phyloP scores from a whole-genome alignment of 192 early-diverging fungal species.

The Chytriomyces confervae region DNA sequence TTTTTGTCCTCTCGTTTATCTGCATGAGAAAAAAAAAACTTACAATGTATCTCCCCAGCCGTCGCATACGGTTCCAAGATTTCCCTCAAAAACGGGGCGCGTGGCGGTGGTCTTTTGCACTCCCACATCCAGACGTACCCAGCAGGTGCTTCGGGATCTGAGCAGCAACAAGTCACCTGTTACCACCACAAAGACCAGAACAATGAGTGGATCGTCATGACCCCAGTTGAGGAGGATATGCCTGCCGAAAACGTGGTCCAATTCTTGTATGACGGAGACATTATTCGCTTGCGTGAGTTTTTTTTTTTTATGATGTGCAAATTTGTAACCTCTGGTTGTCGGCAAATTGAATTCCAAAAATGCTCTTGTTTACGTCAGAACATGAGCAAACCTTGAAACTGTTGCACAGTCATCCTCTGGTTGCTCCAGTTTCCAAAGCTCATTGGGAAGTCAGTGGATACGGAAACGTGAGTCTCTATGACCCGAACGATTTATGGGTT shows the following conservation, averaged over 20 bases:
- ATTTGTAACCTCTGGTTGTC: background rate
- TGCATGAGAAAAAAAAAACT: background rate
- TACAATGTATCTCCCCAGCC: slow-evolving; percentile 54
- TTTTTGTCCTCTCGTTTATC: background rate
- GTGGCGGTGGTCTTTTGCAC: slow-evolving; percentile 89
- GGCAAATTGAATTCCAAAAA: background rate
- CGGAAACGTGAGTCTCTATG: slow-evolving; percentile 71
- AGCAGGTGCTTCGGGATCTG: slow-evolving; percentile 63
- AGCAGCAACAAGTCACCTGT: slow-evolving; percentile 96
- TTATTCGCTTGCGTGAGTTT: slow-evolving; percentile 69
- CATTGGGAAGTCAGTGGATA: slow-evolving; percentile 93
- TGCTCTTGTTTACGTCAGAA: slow-evolving; percentile 29
- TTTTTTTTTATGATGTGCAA: background rate
- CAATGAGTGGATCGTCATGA: slow-evolving; percentile 85
- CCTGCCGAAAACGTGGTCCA: slow-evolving; percentile 49
- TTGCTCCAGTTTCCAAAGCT: slow-evolving; percentile 73
- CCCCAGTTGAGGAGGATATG: slow-evolving; percentile 56
- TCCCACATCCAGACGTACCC: slow-evolving; percentile 91
- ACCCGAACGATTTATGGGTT: slow-evolving; percentile 90
- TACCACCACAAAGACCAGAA: slow-evolving; percentile 94
- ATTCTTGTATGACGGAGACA: slow-evolving; percentile 78
- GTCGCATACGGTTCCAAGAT: slow-evolving; percentile 89
- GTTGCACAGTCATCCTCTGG: slow-evolving; percentile 84
- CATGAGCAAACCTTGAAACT: slow-evolving; percentile 75
- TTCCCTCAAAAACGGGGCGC: slow-evolving; percentile 82